Conservation (phyloP, 768 basidiomycete species). For the Dentipellis fragilis region DNA sequence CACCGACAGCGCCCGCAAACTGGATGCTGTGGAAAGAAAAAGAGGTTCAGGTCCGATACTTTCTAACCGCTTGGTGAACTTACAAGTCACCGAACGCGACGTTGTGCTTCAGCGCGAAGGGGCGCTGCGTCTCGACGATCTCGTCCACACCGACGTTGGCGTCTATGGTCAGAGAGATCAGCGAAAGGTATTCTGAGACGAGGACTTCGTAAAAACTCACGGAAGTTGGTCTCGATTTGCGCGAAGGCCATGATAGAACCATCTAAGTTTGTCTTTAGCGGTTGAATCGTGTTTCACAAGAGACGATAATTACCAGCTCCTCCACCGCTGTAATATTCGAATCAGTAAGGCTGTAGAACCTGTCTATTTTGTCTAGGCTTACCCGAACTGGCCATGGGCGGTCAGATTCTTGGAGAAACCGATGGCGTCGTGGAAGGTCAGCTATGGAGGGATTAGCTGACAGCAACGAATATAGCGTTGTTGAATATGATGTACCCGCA, state of each 20-base stretch:
- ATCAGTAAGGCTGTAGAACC: too few relatives aligned
- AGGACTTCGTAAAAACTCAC: neutral
- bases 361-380: neutral
- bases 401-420: constrained; percentile 10
- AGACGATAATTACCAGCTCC: constrained; percentile 10
- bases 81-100: constrained; percentile 38
- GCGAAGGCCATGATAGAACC: constrained; percentile 18
- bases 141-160: constrained; percentile 29
- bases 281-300: neutral
- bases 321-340: constrained; percentile 5
- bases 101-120: constrained; percentile 25
- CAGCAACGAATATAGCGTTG: too few relatives aligned
- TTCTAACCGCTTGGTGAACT: constrained; percentile 5
- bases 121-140: constrained; percentile 26
- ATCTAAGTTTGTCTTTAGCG: neutral
- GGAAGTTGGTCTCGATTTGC: constrained; percentile 16
- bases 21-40: constrained; percentile 19
- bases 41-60: too few relatives aligned
- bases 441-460: neutral
- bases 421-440: constrained; percentile 20
- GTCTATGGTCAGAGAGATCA: neutral
- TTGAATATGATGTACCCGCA: constrained; percentile 1
- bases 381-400: constrained; percentile 9
- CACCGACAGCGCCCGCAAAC: constrained; percentile 25
- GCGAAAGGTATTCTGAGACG: neutral